A percentile compares a stretch with the other conserved stretches of the same genome.
Conservation (phyloP, 306 rosid genomes). For the Hippophae gyantsensis region DNA sequence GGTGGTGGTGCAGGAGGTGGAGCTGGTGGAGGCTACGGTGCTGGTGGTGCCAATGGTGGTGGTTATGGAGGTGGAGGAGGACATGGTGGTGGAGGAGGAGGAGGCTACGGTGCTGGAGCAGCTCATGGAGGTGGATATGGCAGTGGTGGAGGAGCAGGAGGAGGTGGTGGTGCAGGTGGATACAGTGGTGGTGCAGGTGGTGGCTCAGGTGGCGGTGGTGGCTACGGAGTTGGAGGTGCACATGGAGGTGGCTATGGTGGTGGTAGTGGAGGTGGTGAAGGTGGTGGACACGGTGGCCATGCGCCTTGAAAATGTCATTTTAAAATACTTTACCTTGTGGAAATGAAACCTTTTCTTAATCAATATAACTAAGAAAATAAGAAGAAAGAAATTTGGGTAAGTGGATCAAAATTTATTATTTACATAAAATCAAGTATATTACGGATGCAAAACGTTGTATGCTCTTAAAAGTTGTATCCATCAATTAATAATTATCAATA, state of each 20-base stretch:
- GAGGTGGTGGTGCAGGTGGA: slow-evolving; percentile 26
- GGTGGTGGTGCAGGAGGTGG: slow-evolving; percentile 28
- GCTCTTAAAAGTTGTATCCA: too few relatives aligned
- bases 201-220: slow-evolving; percentile 27
- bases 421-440: too few relatives aligned
- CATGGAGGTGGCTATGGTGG: slow-evolving; percentile 34
- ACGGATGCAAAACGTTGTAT: too few relatives aligned
- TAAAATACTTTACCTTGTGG: too few relatives aligned
- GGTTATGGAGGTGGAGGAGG: slow-evolving; percentile 13
- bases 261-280: slow-evolving; percentile 31
- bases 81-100: slow-evolving; percentile 12
- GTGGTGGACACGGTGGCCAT: slow-evolving; percentile 29
- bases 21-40: slow-evolving; percentile 33
- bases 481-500: too few relatives aligned
- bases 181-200: slow-evolving; percentile 33
- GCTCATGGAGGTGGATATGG: slow-evolving; percentile 28
- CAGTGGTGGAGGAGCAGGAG: slow-evolving; percentile 32
- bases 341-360: background rate
- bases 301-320: background rate
- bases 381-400: background rate
- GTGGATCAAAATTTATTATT: too few relatives aligned
- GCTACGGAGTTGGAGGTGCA: slow-evolving; percentile 24
- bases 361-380: background rate
- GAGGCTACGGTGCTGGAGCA: slow-evolving; percentile 25
- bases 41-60: slow-evolving; percentile 25